A percentile compares a stretch with the other conserved stretches of the same genome.
Conservation (phyloP, 352 stramenopile genomes). For the Pythium vanterpoolii region DNA sequence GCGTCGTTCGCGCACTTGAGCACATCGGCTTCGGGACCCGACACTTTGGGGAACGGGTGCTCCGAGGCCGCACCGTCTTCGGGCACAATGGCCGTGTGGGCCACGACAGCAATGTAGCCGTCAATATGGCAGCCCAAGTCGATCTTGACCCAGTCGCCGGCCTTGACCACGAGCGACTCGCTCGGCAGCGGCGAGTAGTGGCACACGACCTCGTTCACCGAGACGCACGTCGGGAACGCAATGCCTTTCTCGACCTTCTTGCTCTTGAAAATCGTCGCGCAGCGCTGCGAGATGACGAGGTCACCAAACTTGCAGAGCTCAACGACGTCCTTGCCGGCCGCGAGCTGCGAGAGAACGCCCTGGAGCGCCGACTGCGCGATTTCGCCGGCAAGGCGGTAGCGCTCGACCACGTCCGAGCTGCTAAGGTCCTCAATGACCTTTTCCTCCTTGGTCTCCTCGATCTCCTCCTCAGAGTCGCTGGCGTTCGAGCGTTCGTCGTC, state of each 20-base stretch:
- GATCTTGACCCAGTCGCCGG: conserved; percentile 89
- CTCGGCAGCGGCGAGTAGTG: conserved; percentile 96
- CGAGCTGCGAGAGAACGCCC: conserved; percentile 93
- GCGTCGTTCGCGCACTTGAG: conserved; percentile 96
- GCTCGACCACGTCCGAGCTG: conserved; percentile 92
- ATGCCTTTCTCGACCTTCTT: conserved; percentile 98
- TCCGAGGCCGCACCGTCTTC: conserved; percentile 64
- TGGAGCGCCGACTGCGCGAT: conserved; percentile 98
- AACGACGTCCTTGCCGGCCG: conserved; percentile 92
- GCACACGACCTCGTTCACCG: conserved; percentile 98
- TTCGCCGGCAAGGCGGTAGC: conserved; percentile 98
- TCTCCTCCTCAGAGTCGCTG: conserved; percentile 76
- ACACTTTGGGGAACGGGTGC: conserved; percentile 50
- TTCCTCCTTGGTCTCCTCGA: conserved; percentile 55
- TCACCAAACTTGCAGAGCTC: conserved; percentile 95
- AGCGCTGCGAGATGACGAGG: conserved; percentile 78
- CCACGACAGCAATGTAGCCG: conserved; percentile 98
- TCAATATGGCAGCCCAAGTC: conserved; percentile 99
- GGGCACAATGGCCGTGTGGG: conserved; percentile 96
- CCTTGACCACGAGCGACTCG: conserved; percentile 76
- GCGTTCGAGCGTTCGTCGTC: conserved; percentile 48
- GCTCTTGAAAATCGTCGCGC: conserved; percentile 95
- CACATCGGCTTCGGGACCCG: conserved; percentile 91
- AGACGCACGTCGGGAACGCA: conserved; percentile 98
- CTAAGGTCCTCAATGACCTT: conserved; percentile 81